phyloP scores from a whole-genome alignment of 441 rosid species.

The Mallotus repandus region DNA sequence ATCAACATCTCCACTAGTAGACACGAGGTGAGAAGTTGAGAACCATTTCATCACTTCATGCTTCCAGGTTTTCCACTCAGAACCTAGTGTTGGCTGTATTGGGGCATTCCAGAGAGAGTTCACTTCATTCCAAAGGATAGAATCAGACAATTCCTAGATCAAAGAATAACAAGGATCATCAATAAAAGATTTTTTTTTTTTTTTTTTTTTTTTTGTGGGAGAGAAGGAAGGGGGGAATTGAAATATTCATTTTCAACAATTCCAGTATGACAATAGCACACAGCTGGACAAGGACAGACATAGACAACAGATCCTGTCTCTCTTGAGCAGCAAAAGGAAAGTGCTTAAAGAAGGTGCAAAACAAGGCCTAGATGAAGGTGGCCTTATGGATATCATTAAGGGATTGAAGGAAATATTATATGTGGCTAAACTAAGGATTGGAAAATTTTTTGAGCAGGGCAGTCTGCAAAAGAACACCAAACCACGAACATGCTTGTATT shows the following conservation, averaged over 20 bases:
- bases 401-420: not conserved
- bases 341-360: constrained; percentile 1
- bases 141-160: constrained; percentile 76
- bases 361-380: not conserved
- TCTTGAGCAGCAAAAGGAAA: not conserved
- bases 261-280: not conserved
- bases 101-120: constrained; percentile 65
- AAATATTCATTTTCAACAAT: not conserved
- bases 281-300: not conserved
- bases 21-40: constrained; percentile 52
- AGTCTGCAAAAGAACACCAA: not conserved
- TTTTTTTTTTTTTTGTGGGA: no score
- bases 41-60: constrained; percentile 88
- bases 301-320: not conserved
- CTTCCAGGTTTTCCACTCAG: constrained; percentile 99
- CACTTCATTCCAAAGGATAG: constrained; percentile 82
- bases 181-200: not conserved
- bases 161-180: constrained; percentile 17
- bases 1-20: constrained; percentile 43
- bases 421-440: not conserved
- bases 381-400: not conserved
- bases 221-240: no score
- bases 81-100: constrained; percentile 61
- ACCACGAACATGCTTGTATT: not conserved
- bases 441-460: not conserved